Evolutionary conservation across 768 basidiomycete species (phyloP).

Genomic region (Pleurotus tuber-regium): DNA sequence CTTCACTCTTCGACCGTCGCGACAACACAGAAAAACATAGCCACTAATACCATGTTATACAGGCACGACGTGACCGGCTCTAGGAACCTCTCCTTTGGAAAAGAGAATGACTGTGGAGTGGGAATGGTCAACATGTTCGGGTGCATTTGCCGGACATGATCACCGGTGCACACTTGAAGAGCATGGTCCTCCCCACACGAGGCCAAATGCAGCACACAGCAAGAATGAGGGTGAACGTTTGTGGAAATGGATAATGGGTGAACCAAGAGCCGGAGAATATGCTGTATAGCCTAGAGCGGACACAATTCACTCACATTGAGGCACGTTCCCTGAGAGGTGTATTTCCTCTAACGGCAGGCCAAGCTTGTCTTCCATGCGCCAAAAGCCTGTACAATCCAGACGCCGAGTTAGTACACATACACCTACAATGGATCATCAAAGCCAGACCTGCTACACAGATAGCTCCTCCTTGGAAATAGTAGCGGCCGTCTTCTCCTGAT

Average conservation of each 20-base stretch:
- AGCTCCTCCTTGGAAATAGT: constrained; percentile 74
- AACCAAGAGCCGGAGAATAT: too few species aligned
- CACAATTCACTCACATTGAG: constrained; percentile 71
- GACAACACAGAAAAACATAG: too few species aligned
- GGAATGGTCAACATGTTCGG: not conserved
- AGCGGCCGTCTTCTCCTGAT: constrained; percentile 61
- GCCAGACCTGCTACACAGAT: constrained; percentile 59
- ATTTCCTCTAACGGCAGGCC: constrained; percentile 72
- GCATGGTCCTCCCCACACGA: not conserved
- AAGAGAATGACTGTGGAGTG: constrained; percentile 7
- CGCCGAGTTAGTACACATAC: too few species aligned
- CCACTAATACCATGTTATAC: too few species aligned
- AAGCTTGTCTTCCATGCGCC: constrained; percentile 76
- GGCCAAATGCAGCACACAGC: too few species aligned
- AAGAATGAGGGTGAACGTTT: too few species aligned
- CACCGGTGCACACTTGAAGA: not conserved
- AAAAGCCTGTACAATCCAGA: constrained; percentile 58
- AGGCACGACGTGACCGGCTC: constrained; percentile 4
- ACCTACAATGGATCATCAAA: too few species aligned
- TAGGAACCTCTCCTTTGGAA: too few species aligned
- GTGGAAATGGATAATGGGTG: too few species aligned
- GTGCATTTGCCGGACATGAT: constrained; percentile 1
- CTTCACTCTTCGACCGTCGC: too few species aligned
- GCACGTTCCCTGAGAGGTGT: constrained; percentile 67
- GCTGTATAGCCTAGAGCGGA: too few species aligned